Evolutionary conservation across 2,329 filamentous ascomycete genomes (phyloP).

Genomic region (Apiospora arundinis): DNA sequence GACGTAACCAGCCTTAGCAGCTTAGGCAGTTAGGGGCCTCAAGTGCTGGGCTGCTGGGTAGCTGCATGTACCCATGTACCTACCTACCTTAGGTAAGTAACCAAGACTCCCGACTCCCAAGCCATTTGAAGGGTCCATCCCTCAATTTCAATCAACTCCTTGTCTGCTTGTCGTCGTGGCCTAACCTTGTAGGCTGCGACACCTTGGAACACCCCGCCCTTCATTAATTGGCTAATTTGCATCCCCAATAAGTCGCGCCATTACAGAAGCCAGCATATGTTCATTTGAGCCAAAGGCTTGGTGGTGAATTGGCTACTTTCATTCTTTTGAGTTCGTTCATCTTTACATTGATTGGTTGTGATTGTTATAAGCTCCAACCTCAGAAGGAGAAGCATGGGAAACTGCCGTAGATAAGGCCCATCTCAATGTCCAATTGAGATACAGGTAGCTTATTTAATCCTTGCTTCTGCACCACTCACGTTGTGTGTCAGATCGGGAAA

Average conservation of each 20-base stretch:
- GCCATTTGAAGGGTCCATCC: background rate
- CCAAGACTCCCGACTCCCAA: too few species aligned
- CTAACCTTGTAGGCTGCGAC: background rate
- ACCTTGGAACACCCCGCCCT: background rate
- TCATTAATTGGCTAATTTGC: background rate
- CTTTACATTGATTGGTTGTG: too few species aligned
- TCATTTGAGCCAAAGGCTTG: background rate
- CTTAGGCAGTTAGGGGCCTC: too few species aligned
- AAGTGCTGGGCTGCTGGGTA: too few species aligned
- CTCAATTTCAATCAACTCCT: background rate
- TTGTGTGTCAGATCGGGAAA: background rate
- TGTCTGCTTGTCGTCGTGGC: background rate
- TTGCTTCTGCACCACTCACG: background rate
- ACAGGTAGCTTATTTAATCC: background rate
- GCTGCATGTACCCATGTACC: constrained; percentile 7
- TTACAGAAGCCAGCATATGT: background rate
- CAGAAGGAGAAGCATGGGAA: background rate
- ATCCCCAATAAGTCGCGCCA: background rate
- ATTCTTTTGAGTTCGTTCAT: background rate
- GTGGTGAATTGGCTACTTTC: background rate
- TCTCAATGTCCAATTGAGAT: background rate
- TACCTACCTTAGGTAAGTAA: too few species aligned
- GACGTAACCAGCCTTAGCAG: background rate
- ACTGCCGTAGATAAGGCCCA: background rate
- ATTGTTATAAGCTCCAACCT: background rate